phyloP scores from a whole-genome alignment of 768 basidiomycete genomes.

The Tubosaeta brunneosetosa region DNA sequence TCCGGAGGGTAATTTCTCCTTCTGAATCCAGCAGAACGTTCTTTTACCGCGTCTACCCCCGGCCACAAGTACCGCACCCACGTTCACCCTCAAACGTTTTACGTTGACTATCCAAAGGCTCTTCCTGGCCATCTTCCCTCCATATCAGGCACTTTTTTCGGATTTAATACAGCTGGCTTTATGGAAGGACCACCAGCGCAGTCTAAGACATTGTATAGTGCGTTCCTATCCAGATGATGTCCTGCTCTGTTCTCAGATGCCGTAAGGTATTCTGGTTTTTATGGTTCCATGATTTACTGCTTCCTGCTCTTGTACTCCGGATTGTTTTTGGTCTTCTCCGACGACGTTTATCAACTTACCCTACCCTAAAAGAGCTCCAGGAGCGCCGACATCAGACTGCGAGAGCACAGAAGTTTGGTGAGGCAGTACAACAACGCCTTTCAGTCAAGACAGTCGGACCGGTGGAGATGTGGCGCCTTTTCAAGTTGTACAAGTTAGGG shows the following conservation, averaged over 20 bases:
- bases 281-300: slow-evolving; percentile 57
- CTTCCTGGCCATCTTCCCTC: slow-evolving; percentile 49
- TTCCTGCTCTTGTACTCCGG: slow-evolving; percentile 46
- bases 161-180: slow-evolving; percentile 42
- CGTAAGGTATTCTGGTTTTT: slow-evolving; percentile 56
- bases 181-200: slow-evolving; percentile 50
- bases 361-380: slow-evolving; percentile 49
- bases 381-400: slow-evolving; percentile 46
- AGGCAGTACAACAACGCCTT: slow-evolving; percentile 44
- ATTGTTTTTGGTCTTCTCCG: slow-evolving; percentile 46
- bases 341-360: slow-evolving; percentile 49
- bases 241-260: slow-evolving; percentile 1
- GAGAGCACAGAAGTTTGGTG: slow-evolving; percentile 49
- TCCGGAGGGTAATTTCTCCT: slow-evolving; percentile 6
- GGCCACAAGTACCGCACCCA: slow-evolving; percentile 33
- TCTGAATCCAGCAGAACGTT: slow-evolving; percentile 30
- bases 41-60: slow-evolving; percentile 47
- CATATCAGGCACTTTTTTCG: slow-evolving; percentile 43
- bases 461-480: slow-evolving; percentile 51
- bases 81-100: slow-evolving; percentile 53
- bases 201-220: slow-evolving; percentile 49
- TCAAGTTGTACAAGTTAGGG: slow-evolving; percentile 39
- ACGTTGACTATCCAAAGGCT: slow-evolving; percentile 49
- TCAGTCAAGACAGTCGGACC: slow-evolving; percentile 44
- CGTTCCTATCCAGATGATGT: slow-evolving; percentile 20